A percentile compares a stretch with the other conserved stretches of the same genome.
Evolutionary conservation across 2,329 filamentous ascomycete species (phyloP).

Genomic region (Fusarium kyushuense): DNA sequence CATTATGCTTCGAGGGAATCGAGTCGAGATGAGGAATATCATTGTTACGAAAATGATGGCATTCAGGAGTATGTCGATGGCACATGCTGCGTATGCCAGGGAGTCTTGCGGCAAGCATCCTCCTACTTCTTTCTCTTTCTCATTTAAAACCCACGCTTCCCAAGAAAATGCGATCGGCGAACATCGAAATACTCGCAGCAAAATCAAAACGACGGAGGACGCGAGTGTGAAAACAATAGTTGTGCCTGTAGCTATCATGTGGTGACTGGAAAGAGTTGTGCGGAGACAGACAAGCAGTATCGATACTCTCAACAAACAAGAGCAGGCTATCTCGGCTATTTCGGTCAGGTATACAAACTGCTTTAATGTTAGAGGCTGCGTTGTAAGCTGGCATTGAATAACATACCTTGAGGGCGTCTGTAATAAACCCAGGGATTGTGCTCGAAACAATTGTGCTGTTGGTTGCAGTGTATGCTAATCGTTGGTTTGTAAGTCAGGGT

Average conservation of each 20-base stretch:
- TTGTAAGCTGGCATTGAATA: neutral
- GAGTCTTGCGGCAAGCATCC: conserved; percentile 41
- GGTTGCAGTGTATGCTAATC: conserved; percentile 22
- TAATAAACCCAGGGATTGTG: conserved; percentile 7
- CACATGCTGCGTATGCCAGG: conserved; percentile 58
- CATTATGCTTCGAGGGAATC: conserved; percentile 55
- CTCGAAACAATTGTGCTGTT: conserved; percentile 12
- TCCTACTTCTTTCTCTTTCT: conserved; percentile 9
- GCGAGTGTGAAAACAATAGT: conserved; percentile 52
- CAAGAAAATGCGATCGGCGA: conserved; percentile 53
- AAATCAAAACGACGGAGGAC: conserved; percentile 53
- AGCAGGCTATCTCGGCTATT: conserved; percentile 54
- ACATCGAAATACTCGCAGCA: conserved; percentile 59
- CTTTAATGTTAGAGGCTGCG: neutral
- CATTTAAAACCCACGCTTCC: conserved; percentile 35
- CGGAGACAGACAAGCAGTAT: conserved; percentile 56
- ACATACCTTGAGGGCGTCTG: conserved; percentile 34
- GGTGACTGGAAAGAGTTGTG: conserved; percentile 51
- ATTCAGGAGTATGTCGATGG: conserved; percentile 62
- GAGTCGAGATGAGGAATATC: conserved; percentile 54
- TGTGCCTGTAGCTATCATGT: conserved; percentile 52
- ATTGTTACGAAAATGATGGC: conserved; percentile 58
- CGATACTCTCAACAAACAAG: conserved; percentile 56
- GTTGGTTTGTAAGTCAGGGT: conserved; percentile 6
- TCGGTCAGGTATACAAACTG: conserved; percentile 50